A percentile compares a stretch with the other conserved stretches of the same genome.
Conservation (phyloP, 129 eudicot species). For the Sambucus nigra region DNA sequence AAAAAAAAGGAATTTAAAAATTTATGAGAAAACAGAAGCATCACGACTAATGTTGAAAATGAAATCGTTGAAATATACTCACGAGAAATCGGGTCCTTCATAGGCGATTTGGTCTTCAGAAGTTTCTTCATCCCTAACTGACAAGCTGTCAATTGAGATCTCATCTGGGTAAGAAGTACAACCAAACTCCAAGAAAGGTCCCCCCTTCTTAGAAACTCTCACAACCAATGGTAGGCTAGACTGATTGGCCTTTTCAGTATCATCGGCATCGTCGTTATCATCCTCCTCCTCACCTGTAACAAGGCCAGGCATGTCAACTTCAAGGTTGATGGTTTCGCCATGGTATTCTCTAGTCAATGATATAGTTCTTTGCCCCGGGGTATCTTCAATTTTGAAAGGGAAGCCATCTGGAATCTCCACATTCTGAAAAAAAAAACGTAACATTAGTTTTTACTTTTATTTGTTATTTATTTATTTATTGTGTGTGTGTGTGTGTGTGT, state of each 20-base stretch:
- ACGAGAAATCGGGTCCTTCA: conserved; percentile 83
- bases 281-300: conserved; percentile 49
- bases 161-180: conserved; percentile 70
- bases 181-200: conserved; percentile 55
- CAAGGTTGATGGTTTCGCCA: conserved; percentile 63
- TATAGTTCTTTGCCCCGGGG: conserved; percentile 55
- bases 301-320: conserved; percentile 65
- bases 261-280: conserved; percentile 28
- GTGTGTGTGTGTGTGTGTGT: no score
- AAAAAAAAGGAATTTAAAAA: background rate
- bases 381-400: conserved; percentile 63
- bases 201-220: conserved; percentile 47
- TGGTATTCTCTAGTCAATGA: conserved; percentile 60
- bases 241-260: conserved; percentile 26
- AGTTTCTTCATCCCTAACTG: conserved; percentile 52
- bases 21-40: background rate
- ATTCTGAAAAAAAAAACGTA: conserved; percentile 29
- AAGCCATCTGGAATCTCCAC: conserved; percentile 52
- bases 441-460: no score
- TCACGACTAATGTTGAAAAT: no score
- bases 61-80: conserved; percentile 18
- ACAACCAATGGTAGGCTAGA: conserved; percentile 52
- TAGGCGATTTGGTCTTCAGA: conserved; percentile 69
- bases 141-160: conserved; percentile 51
- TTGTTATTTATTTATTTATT: no score